phyloP scores from a whole-genome alignment of 805 yeast species.

The Lipomyces spencermartinsiae region DNA sequence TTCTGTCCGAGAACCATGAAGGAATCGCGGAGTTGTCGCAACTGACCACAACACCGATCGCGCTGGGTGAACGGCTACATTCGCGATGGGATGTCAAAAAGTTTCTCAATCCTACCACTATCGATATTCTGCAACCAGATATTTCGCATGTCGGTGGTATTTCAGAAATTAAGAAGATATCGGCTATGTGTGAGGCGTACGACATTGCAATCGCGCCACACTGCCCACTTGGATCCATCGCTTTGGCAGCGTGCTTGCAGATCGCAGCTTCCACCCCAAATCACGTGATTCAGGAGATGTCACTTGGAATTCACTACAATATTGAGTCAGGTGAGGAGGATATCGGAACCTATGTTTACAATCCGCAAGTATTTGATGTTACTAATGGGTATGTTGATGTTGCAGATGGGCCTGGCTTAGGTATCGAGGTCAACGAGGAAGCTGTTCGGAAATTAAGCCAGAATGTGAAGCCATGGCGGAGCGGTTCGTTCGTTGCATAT shows the following conservation, averaged over 20 bases:
- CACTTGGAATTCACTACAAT: slow-evolving; percentile 44
- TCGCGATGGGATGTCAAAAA: slow-evolving; percentile 42
- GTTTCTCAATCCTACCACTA: slow-evolving; percentile 40
- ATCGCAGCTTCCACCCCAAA: slow-evolving; percentile 41
- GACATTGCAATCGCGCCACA: slow-evolving; percentile 46
- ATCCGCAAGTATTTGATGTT: slow-evolving; percentile 41
- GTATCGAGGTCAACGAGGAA: slow-evolving; percentile 40
- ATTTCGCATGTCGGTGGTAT: slow-evolving; percentile 45
- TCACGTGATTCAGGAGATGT: slow-evolving; percentile 44
- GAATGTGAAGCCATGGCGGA: slow-evolving; percentile 32
- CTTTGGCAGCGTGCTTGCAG: slow-evolving; percentile 44
- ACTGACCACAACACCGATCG: slow-evolving; percentile 43
- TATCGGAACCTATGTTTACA: slow-evolving; percentile 40
- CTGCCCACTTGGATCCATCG: slow-evolving; percentile 45
- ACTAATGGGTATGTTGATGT: slow-evolving; percentile 41
- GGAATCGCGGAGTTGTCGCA: slow-evolving; percentile 39
- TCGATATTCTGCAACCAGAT: slow-evolving; percentile 45
- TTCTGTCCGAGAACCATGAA: slow-evolving; percentile 42
- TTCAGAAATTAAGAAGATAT: slow-evolving; percentile 43
- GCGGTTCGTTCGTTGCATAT: slow-evolving; percentile 23
- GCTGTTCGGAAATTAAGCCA: slow-evolving; percentile 24
- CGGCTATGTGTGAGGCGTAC: slow-evolving; percentile 44
- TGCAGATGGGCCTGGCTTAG: slow-evolving; percentile 42
- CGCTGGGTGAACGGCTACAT: slow-evolving; percentile 44
- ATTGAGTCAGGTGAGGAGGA: slow-evolving; percentile 39